phyloP scores from a whole-genome alignment of 768 basidiomycete species.

The Leucogyrophana mollusca region DNA sequence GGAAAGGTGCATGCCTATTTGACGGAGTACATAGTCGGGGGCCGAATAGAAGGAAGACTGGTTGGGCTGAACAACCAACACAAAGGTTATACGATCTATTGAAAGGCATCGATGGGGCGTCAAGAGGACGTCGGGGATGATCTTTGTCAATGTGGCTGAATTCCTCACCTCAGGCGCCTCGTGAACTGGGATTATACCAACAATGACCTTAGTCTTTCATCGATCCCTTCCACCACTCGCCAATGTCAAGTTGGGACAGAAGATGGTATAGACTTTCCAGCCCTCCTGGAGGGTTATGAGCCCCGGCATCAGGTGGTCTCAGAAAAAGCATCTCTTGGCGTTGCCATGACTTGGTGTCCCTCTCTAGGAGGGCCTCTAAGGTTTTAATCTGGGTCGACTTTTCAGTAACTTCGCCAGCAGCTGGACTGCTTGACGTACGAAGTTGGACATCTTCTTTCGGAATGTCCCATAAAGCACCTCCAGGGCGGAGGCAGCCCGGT shows the following conservation, averaged over 20 bases:
- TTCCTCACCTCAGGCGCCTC: no score
- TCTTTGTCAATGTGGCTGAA: no score
- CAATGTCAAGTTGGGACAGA: conserved; percentile 50
- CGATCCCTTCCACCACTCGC: conserved; percentile 54
- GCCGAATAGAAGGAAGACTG: no score
- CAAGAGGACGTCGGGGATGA: no score
- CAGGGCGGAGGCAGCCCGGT: conserved; percentile 57
- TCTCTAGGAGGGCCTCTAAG: conserved; percentile 57
- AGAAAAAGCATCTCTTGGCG: conserved; percentile 19
- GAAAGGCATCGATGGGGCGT: no score
- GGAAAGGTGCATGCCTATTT: no score
- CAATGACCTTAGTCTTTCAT: no score
- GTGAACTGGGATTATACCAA: no score
- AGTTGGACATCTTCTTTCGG: conserved; percentile 47
- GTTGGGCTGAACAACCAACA: no score
- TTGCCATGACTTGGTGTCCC: conserved; percentile 28
- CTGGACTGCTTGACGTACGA: conserved; percentile 65
- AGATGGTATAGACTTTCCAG: conserved; percentile 55
- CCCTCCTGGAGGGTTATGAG: conserved; percentile 45
- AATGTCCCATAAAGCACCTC: conserved; percentile 56
- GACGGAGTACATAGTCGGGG: no score
- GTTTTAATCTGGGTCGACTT: conserved; percentile 62
- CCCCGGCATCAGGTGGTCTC: conserved; percentile 24
- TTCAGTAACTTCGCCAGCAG: no score
- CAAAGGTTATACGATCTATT: no score